phyloP scores from a whole-genome alignment of 495 filamentous ascomycete species.

The Aspergillus diversus region DNA sequence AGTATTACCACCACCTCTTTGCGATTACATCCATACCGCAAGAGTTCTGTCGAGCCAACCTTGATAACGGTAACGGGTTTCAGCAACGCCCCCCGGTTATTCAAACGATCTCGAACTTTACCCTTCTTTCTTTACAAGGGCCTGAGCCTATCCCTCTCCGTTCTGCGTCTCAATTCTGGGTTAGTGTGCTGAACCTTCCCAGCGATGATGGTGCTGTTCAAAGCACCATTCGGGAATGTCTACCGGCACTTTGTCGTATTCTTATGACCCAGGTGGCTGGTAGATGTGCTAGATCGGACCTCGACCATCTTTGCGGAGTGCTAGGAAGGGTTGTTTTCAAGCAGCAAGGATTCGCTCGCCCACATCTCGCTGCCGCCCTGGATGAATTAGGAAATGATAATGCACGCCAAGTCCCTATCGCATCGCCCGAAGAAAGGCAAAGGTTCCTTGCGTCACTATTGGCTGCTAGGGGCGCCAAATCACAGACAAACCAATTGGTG shows the following conservation, averaged over 20 bases:
- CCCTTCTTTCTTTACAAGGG: constrained; percentile 69
- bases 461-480: constrained; percentile 60
- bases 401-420: constrained; percentile 36
- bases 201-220: constrained; percentile 52
- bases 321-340: constrained; percentile 74
- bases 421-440: constrained; percentile 40
- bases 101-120: constrained; percentile 76
- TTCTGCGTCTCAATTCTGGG: constrained; percentile 82
- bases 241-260: constrained; percentile 61
- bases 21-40: constrained; percentile 33
- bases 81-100: constrained; percentile 44
- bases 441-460: constrained; percentile 42
- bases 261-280: constrained; percentile 75
- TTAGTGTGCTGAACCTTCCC: constrained; percentile 51
- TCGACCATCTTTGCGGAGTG: constrained; percentile 75
- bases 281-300: constrained; percentile 72
- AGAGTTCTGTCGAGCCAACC: constrained; percentile 8
- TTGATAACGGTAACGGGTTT: constrained; percentile 2
- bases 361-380: constrained; percentile 62
- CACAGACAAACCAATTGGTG: constrained; percentile 61
- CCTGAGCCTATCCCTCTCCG: constrained; percentile 80
- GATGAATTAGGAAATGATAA: constrained; percentile 60
- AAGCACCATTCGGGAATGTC: constrained; percentile 57
- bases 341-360: constrained; percentile 66
- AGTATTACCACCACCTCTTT: constrained; percentile 55